These are phyloP conservation scores for Tuber melanosporum DNA, from an alignment of 495 filamentous ascomycete species.

Conservation along the genomic window DNA sequence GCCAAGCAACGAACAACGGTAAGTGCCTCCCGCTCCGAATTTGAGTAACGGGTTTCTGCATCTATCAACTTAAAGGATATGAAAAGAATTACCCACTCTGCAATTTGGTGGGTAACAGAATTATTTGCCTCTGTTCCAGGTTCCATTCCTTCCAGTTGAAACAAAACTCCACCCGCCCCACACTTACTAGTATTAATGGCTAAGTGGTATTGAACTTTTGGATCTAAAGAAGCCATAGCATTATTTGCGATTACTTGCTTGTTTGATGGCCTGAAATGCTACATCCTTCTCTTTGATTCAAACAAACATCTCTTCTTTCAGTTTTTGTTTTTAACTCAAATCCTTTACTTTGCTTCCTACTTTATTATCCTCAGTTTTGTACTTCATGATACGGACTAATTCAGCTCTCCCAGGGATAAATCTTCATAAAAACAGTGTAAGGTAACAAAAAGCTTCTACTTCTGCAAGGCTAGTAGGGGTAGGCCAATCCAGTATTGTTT, in stretches of 20 bases:
- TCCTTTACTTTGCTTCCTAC: too few species aligned
- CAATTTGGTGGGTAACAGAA: rapidly evolving
- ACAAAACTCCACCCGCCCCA: background rate
- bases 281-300: background rate
- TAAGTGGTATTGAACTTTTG: background rate
- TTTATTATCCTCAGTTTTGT: background rate
- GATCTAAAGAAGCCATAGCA: background rate
- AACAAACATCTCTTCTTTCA: background rate
- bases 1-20: background rate
- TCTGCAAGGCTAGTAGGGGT: background rate
- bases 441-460: background rate
- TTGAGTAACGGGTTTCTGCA: background rate
- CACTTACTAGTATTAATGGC: background rate
- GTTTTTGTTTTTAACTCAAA: too few species aligned
- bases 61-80: background rate
- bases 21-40: background rate
- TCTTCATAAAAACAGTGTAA: rapidly evolving
- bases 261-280: background rate
- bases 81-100: background rate
- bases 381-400: background rate
- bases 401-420: background rate
- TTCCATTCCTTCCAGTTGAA: background rate
- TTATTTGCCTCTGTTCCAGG: background rate
- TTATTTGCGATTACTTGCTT: background rate
- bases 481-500: background rate